Evolutionary conservation across 768 basidiomycete genomes (phyloP).

Genomic region (Rhizopogon vinicolor): DNA sequence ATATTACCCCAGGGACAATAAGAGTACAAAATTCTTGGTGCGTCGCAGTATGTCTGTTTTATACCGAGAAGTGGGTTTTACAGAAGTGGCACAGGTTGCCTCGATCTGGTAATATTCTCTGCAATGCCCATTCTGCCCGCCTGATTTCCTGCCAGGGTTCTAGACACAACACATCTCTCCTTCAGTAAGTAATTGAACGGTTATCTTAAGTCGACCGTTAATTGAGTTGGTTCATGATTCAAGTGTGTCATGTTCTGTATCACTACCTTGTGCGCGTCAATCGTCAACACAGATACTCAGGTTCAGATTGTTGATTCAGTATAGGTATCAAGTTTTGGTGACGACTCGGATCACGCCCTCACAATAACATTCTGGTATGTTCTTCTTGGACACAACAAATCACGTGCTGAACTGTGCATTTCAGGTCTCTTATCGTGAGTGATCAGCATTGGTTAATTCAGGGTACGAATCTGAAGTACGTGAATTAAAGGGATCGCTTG

Average conservation of each 20-base stretch:
- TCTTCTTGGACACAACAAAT: background rate
- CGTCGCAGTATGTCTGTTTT: background rate
- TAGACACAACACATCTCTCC: conserved; percentile 6
- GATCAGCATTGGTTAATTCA: background rate
- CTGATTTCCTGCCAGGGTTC: conserved; percentile 1
- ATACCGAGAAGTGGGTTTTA: background rate
- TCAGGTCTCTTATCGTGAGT: conserved; percentile 9
- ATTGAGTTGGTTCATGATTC: background rate
- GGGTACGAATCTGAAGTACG: background rate
- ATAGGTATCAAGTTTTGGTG: conserved; percentile 36
- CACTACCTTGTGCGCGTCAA: conserved; percentile 34
- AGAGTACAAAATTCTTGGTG: conserved; percentile 8
- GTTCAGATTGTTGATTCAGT: background rate
- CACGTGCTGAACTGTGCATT: background rate
- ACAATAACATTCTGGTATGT: conserved; percentile 32
- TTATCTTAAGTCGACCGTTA: background rate
- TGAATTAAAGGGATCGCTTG: background rate
- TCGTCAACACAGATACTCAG: background rate
- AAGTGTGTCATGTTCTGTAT: conserved; percentile 28
- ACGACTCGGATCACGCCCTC: conserved; percentile 24
- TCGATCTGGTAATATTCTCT: conserved; percentile 2
- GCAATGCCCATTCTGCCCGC: background rate
- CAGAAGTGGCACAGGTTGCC: background rate
- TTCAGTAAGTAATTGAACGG: conserved; percentile 1
- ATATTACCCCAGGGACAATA: conserved; percentile 15